These are phyloP conservation scores for Corymbia maculata DNA, from an alignment of 345 rosid species.

Conservation along the genomic window DNA sequence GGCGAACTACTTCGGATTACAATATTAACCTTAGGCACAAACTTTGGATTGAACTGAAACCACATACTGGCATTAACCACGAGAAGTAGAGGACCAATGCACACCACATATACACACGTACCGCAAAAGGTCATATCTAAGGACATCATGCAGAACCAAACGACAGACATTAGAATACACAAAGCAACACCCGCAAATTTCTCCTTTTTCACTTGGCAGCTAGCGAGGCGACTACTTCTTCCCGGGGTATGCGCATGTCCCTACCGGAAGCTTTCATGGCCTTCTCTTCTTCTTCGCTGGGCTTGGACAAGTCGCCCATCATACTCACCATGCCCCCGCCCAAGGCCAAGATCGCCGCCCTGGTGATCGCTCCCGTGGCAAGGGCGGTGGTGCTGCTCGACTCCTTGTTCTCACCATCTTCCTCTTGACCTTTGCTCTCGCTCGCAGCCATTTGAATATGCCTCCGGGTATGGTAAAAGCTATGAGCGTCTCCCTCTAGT, in stretches of 20 bases:
- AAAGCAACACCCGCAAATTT: background rate
- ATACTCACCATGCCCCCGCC: background rate
- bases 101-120: background rate
- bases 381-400: background rate
- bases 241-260: no score
- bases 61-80: background rate
- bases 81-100: background rate
- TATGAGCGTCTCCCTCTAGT: no score
- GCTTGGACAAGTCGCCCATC: background rate
- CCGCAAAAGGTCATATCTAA: background rate
- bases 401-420: no score
- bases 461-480: no score
- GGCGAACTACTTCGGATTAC: no score
- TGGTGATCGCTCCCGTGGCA: rapidly evolving
- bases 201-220: background rate
- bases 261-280: slow-evolving; percentile 7
- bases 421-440: no score
- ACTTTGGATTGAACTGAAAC: background rate
- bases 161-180: background rate
- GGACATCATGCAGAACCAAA: background rate
- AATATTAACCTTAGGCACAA: no score
- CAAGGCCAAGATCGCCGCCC: background rate
- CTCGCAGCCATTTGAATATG: no score
- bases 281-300: background rate
- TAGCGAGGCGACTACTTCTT: background rate